These are phyloP conservation scores for Aspergillus pseudonomiae DNA, from an alignment of 2,329 filamentous ascomycete species.

Conservation along the genomic window DNA sequence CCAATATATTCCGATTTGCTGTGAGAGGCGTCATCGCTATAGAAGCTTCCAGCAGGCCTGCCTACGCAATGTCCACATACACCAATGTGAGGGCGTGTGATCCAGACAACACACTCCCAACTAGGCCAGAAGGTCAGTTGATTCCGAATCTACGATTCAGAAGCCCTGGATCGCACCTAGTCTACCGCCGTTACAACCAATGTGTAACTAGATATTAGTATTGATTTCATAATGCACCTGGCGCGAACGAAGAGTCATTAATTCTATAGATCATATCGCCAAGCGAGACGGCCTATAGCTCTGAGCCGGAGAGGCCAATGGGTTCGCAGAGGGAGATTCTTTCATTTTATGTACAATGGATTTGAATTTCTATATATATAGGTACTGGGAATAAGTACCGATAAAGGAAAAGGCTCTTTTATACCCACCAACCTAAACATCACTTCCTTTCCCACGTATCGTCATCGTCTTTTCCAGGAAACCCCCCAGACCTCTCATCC, in stretches of 20 bases:
- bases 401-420: not conserved
- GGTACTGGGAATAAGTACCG: not conserved
- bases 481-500: not conserved
- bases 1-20: not conserved
- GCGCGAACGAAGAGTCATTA: not conserved
- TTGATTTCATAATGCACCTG: no score
- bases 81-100: not conserved
- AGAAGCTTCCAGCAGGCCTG: not conserved
- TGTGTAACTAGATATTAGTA: no score
- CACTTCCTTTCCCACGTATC: not conserved
- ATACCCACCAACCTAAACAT: not conserved
- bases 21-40: not conserved
- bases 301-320: no score
- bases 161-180: no score
- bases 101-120: no score
- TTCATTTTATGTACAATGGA: not conserved
- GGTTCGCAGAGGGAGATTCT: no score
- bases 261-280: not conserved
- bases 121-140: no score
- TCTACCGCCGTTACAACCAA: no score
- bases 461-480: not conserved
- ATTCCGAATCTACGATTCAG: no score
- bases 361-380: not conserved
- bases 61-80: not conserved
- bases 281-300: not conserved